Percentiles rank a stretch among this genome's conserved stretches.
Evolutionary conservation across 208 protist genomes (phyloP).

Genomic region (Wallacemonas collosoma): DNA sequence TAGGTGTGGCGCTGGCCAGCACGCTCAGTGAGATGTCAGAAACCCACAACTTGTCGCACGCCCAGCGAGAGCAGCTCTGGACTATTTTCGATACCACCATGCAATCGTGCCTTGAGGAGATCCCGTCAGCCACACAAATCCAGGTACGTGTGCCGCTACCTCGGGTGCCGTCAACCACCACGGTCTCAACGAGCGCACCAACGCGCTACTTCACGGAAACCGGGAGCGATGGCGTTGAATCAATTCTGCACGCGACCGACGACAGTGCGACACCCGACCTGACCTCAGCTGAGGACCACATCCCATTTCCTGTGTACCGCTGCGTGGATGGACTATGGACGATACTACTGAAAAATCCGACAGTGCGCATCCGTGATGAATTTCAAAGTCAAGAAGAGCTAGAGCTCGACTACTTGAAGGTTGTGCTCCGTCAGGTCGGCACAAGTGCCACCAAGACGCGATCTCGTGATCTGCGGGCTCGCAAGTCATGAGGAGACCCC

Average conservation of each 20-base stretch:
- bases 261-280: neutral
- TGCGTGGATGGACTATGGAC: constrained; percentile 78
- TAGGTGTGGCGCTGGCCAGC: constrained; percentile 66
- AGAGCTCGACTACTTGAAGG: constrained; percentile 78
- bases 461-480: neutral
- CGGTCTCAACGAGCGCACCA: constrained; percentile 1
- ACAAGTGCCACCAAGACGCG: neutral
- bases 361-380: constrained; percentile 64
- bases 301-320: constrained; percentile 79
- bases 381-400: constrained; percentile 60
- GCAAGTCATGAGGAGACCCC: constrained; percentile 1
- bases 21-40: constrained; percentile 64
- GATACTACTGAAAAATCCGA: constrained; percentile 80
- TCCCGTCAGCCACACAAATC: constrained; percentile 56
- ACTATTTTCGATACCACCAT: constrained; percentile 78
- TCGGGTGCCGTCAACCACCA: neutral
- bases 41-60: constrained; percentile 45
- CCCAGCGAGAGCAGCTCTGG: constrained; percentile 78
- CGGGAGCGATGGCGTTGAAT: neutral
- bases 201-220: neutral
- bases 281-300: constrained; percentile 28
- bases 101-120: constrained; percentile 61
- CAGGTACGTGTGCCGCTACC: constrained; percentile 46
- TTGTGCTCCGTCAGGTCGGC: constrained; percentile 25
- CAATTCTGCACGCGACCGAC: neutral